Conservation (phyloP, 176 grass and related monocot species). For the Puccinellia tenuiflora region DNA sequence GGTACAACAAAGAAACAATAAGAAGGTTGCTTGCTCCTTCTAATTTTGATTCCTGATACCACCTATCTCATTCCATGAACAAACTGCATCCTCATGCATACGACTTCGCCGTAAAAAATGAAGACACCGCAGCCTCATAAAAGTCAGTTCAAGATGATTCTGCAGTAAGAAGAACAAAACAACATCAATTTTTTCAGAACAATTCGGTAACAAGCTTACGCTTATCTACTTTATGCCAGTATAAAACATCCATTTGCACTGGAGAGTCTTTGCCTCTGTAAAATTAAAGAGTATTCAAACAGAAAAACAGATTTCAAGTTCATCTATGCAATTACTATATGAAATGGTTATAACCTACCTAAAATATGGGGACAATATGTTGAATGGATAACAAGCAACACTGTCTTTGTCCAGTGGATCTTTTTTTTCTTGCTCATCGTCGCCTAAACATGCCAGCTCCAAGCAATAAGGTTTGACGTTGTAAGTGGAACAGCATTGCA, state of each 20-base stretch:
- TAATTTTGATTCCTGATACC: not conserved
- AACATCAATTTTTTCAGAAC: slow-evolving; percentile 20
- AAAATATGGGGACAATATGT: not conserved
- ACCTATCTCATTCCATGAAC: not conserved
- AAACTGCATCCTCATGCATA: not conserved
- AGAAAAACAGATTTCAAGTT: not conserved
- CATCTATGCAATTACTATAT: not conserved
- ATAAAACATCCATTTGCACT: not conserved
- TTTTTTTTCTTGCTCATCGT: not conserved
- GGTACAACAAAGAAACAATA: not conserved
- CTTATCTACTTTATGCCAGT: not conserved
- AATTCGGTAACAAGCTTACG: slow-evolving; percentile 20
- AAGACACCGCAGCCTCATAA: not conserved
- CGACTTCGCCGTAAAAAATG: slow-evolving; percentile 1
- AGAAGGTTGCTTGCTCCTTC: not conserved
- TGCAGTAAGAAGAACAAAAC: slow-evolving; percentile 15
- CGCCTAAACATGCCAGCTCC: not conserved
- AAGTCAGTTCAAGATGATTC: not conserved
- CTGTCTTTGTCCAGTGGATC: slow-evolving; percentile 39
- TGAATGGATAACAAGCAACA: slow-evolving; percentile 11
- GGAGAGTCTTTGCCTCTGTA: not conserved
- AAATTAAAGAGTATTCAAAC: not conserved
- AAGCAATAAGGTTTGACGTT: not conserved
- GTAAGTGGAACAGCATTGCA: slow-evolving; percentile 24
- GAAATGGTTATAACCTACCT: not conserved